Conservation (phyloP, 495 filamentous ascomycete genomes). For the Letharia columbiana region DNA sequence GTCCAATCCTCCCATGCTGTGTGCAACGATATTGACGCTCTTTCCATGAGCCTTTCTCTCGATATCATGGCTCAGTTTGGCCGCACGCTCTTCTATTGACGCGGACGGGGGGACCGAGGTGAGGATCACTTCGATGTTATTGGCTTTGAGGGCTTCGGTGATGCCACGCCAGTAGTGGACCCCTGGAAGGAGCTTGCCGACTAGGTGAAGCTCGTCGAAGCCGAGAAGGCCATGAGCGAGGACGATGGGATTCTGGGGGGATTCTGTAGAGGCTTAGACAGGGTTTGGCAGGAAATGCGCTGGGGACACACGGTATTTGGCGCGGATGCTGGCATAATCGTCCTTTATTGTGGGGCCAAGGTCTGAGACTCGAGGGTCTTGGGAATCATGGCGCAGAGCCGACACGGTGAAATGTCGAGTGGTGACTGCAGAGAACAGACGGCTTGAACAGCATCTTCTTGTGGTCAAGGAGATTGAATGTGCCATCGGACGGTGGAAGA, state of each 20-base stretch:
- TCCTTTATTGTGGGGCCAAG: slow-evolving; percentile 64
- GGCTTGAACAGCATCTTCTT: slow-evolving; percentile 2
- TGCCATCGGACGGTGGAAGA: slow-evolving; percentile 10
- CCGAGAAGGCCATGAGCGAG: slow-evolving; percentile 88
- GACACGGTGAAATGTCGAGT: slow-evolving; percentile 4
- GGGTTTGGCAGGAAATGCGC: not conserved
- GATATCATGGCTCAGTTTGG: slow-evolving; percentile 40
- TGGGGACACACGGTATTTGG: slow-evolving; percentile 44
- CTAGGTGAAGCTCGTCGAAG: slow-evolving; percentile 74
- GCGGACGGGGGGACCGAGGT: slow-evolving; percentile 70
- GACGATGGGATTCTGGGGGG: slow-evolving; percentile 64
- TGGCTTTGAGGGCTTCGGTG: slow-evolving; percentile 60
- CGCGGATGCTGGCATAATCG: slow-evolving; percentile 64
- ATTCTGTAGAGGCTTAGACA: slow-evolving; percentile 21
- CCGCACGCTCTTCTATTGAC: slow-evolving; percentile 63
- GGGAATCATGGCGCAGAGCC: slow-evolving; percentile 2
- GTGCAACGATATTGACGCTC: slow-evolving; percentile 82
- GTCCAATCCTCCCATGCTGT: slow-evolving; percentile 84
- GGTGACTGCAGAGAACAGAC: not conserved
- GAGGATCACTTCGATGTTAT: slow-evolving; percentile 71
- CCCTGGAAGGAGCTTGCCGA: slow-evolving; percentile 59
- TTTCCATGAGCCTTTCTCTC: slow-evolving; percentile 55
- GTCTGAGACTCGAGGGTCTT: slow-evolving; percentile 52
- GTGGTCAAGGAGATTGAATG: not conserved
- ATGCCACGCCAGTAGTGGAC: slow-evolving; percentile 93